Evolutionary conservation across 768 basidiomycete species (phyloP).

Genomic region (Fistulinella prunicolor): DNA sequence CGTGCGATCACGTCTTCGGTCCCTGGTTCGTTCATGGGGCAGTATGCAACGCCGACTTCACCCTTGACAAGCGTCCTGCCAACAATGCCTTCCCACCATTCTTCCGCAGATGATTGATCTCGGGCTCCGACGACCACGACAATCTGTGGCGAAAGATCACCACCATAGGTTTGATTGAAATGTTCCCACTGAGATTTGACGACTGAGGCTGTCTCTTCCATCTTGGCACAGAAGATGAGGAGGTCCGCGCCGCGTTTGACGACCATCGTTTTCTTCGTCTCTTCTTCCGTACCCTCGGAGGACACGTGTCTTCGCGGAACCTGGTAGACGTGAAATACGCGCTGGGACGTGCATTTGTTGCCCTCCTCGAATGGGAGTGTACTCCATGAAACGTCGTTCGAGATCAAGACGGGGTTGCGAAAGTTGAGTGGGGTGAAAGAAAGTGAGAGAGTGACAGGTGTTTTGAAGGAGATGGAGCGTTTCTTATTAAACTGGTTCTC

Average conservation of each 20-base stretch:
- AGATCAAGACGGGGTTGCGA: slow-evolving; percentile 23
- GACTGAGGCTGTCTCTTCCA: not conserved
- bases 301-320: slow-evolving; percentile 8
- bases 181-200: slow-evolving; percentile 26
- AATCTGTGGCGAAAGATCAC: slow-evolving; percentile 26
- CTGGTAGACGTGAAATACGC: slow-evolving; percentile 24
- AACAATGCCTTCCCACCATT: slow-evolving; percentile 19
- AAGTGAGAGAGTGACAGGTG: slow-evolving; percentile 17
- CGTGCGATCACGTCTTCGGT: not conserved
- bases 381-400: slow-evolving; percentile 7
- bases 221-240: slow-evolving; percentile 23
- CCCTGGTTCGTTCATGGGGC: not conserved
- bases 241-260: slow-evolving; percentile 26
- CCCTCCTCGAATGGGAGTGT: slow-evolving; percentile 23
- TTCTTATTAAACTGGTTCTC: slow-evolving; percentile 3
- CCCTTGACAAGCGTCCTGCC: slow-evolving; percentile 1
- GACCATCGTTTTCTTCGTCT: slow-evolving; percentile 1
- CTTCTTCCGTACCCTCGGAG: slow-evolving; percentile 3
- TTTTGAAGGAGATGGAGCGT: slow-evolving; percentile 24
- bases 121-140: slow-evolving; percentile 22
- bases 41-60: slow-evolving; percentile 12
- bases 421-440: slow-evolving; percentile 14
- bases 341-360: slow-evolving; percentile 5
- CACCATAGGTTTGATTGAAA: slow-evolving; percentile 25
- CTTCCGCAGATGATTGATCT: slow-evolving; percentile 12